Base-by-base conservation (phyloP, 306 rosid genomes). In the Vicia sativa region DNA sequence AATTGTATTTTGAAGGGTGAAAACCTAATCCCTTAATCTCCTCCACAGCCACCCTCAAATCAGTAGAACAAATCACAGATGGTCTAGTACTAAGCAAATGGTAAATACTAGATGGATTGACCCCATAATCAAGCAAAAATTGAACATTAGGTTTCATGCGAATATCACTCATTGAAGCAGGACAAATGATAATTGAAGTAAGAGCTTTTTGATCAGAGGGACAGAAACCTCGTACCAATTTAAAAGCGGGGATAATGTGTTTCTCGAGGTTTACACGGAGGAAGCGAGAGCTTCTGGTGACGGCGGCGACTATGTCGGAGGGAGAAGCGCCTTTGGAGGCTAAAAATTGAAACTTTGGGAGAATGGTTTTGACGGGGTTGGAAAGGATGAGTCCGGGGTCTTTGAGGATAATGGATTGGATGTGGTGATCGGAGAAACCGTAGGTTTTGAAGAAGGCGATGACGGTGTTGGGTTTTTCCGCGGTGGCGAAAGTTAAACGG, bases 21-120 rank as follows among this genome's bases (percentile, higher is more conserved):
- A 89, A 78, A 6, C 90, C 84, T 80, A 89, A 77, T 44, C 44
- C 72, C 82, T 59, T 78, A 1, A 89, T 68, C 54, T 79, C 71
- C 48, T 65, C 71, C 12, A 79, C 67, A 8, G 0, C 29, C 44
- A 26, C 11, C 35, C 29, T 57, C 42, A 82, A 61, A 38, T 14
- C 34, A 28, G 0, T 0, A 13, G 50, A n/a, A 7, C 8, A 1
- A 2, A 69, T 11, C 0, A 34, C 0, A 7, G 25, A 14, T n/a
- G 12, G 31, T 2, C 71, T 50, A 5, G 15, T 18, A 1, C 3
- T 5, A 42, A 41, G 10, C 15, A 68, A 13, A 39, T 0, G 1
- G 59, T 14, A 1, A 5, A 69, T 62, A 28, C 8, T 11, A 4
- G 71, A 31, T 4, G 15, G 9, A 4, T 7, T 1, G 1, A 62